Evolutionary conservation across 2,329 filamentous ascomycete genomes (phyloP).

Genomic region (Endoconidiophora laricicola): DNA sequence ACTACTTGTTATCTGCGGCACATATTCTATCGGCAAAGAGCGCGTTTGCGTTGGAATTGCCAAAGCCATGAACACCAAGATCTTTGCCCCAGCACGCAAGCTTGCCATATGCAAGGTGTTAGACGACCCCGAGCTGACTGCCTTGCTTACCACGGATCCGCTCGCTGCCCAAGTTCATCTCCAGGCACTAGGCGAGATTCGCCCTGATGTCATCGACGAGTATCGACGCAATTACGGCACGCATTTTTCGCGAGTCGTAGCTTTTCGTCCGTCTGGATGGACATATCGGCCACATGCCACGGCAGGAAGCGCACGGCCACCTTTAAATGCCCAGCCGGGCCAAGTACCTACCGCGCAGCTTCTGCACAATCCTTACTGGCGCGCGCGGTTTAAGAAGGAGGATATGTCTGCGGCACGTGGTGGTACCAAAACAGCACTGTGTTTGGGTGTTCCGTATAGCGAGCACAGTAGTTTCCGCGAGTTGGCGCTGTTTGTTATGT

Average conservation of each 20-base stretch:
- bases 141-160: constrained; percentile 64
- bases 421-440: constrained; percentile 65
- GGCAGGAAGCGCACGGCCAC: constrained; percentile 4
- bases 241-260: constrained; percentile 72
- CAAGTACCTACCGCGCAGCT: constrained; percentile 33
- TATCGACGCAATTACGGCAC: constrained; percentile 69
- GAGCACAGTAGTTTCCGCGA: constrained; percentile 94
- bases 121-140: constrained; percentile 66
- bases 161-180: constrained; percentile 88
- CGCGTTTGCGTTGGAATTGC: constrained; percentile 89
- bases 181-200: constrained; percentile 89
- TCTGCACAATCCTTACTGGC: constrained; percentile 51
- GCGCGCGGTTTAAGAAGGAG: constrained; percentile 49
- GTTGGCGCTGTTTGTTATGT: constrained; percentile 82
- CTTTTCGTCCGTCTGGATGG: constrained; percentile 88
- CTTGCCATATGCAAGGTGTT: constrained; percentile 71
- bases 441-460: constrained; percentile 87
- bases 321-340: constrained; percentile 27
- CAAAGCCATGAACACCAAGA: constrained; percentile 68
- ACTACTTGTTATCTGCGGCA: constrained; percentile 80
- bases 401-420: constrained; percentile 73
- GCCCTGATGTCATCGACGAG: constrained; percentile 76
- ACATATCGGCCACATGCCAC: constrained; percentile 56
- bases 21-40: constrained; percentile 96
- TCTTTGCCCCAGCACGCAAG: constrained; percentile 72